A percentile compares a stretch with the other conserved stretches of the same genome.
Evolutionary conservation across 805 yeast species (phyloP).

Genomic region (Candida bentonensis): DNA sequence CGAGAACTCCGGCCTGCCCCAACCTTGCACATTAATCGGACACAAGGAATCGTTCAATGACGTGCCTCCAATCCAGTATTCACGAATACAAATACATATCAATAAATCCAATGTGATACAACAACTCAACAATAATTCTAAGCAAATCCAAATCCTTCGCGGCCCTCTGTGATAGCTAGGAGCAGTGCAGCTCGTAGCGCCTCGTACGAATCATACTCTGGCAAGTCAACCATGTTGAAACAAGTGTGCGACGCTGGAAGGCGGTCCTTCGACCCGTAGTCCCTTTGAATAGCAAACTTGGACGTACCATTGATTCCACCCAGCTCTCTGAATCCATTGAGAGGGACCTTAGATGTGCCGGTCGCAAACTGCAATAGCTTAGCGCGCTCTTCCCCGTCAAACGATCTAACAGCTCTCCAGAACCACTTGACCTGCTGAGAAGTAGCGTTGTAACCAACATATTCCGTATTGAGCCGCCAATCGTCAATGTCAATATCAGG

Average conservation of each 20-base stretch:
- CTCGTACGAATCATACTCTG: conserved; percentile 84
- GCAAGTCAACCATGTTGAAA: conserved; percentile 87
- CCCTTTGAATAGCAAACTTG: conserved; percentile 80
- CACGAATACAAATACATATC: conserved; percentile 1
- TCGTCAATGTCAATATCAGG: conserved; percentile 95
- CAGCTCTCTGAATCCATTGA: conserved; percentile 82
- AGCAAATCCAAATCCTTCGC: conserved; percentile 91
- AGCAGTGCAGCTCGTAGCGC: conserved; percentile 66
- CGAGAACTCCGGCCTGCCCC: no score
- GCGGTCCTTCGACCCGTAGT: conserved; percentile 71
- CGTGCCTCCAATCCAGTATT: no score
- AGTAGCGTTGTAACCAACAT: conserved; percentile 68
- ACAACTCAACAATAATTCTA: conserved; percentile 11
- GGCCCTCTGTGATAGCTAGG: conserved; percentile 84
- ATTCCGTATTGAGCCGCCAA: conserved; percentile 75
- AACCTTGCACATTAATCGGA: no score
- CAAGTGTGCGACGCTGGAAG: conserved; percentile 95
- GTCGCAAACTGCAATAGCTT: conserved; percentile 90
- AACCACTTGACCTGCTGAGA: conserved; percentile 90
- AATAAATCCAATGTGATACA: neutral
- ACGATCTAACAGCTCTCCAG: conserved; percentile 94
- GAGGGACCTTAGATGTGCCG: conserved; percentile 92
- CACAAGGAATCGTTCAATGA: no score
- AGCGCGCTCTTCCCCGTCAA: conserved; percentile 88
- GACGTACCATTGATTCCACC: conserved; percentile 78